Percentiles rank a stretch among this genome's conserved stretches.
These are phyloP conservation scores for Sarocladium kiliense DNA, from an alignment of 2,329 filamentous ascomycete genomes.

Conservation along the genomic window DNA sequence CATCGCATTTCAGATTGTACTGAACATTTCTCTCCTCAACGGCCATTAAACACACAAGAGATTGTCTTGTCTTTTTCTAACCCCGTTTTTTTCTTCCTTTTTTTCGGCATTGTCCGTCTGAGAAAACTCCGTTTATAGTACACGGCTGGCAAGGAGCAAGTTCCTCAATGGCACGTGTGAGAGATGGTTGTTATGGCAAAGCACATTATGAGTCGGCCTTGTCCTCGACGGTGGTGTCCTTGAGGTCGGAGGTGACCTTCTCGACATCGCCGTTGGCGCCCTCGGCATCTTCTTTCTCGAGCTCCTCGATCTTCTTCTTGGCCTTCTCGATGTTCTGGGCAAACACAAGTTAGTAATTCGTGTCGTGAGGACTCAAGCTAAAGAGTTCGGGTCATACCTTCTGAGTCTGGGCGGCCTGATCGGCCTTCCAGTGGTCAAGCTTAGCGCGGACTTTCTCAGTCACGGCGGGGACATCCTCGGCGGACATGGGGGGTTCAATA, in stretches of 20 bases:
- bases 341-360: neutral
- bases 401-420: slow-evolving; percentile 85
- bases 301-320: slow-evolving; percentile 86
- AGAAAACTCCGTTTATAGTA: too few species aligned
- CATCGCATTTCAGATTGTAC: too few species aligned
- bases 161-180: too few species aligned
- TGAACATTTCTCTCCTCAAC: too few species aligned
- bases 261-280: slow-evolving; percentile 46
- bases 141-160: too few species aligned
- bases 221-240: slow-evolving; percentile 47
- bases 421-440: slow-evolving; percentile 83
- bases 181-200: too few species aligned
- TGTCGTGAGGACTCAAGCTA: too few species aligned
- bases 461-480: slow-evolving; percentile 71
- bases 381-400: slow-evolving; percentile 58
- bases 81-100: too few species aligned
- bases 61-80: too few species aligned
- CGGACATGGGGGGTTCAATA: slow-evolving; percentile 82
- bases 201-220: slow-evolving; percentile 42
- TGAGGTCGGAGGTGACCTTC: slow-evolving; percentile 45
- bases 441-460: slow-evolving; percentile 91
- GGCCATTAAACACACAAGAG: too few species aligned
- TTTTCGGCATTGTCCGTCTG: too few species aligned
- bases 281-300: slow-evolving; percentile 57
- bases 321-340: slow-evolving; percentile 90